These are phyloP conservation scores for Leccinum angustisporum DNA, from an alignment of 1,284 basidiomycete genomes.

Conservation along the genomic window DNA sequence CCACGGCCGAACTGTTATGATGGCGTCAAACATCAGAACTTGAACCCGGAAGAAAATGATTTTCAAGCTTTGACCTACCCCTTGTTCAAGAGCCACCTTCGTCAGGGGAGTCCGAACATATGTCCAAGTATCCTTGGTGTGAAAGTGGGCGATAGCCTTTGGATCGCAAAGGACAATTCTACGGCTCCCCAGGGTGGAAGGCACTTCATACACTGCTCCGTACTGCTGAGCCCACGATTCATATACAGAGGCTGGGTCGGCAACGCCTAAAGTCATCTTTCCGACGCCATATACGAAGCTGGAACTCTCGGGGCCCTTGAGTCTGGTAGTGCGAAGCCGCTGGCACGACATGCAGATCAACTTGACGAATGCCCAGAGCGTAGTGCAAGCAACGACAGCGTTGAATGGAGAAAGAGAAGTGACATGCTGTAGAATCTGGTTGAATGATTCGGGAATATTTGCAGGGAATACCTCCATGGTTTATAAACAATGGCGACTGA, in stretches of 20 bases:
- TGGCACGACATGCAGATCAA: not conserved
- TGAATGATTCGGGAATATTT: not conserved
- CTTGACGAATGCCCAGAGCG: not conserved
- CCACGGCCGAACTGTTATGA: not conserved
- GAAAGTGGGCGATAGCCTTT: not conserved
- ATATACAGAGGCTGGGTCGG: too few species aligned
- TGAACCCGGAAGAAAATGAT: not conserved
- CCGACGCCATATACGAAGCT: not conserved
- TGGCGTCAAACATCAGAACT: not conserved
- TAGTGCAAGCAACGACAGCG: not conserved
- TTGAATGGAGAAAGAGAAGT: not conserved
- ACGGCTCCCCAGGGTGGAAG: not conserved
- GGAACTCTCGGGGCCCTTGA: not conserved
- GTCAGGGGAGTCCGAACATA: not conserved
- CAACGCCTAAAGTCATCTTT: too few species aligned
- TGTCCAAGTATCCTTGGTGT: not conserved
- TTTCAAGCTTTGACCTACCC: not conserved
- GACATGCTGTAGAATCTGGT: not conserved
- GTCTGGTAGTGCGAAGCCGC: not conserved
- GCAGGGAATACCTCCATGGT: not conserved
- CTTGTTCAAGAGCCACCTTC: not conserved
- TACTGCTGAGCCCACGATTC: not conserved
- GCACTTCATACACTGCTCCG: not conserved
- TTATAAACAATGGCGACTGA: not conserved
- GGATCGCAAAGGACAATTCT: not conserved